Conservation (phyloP, 176 grass and related monocot genomes). For the Carex cristatella region DNA sequence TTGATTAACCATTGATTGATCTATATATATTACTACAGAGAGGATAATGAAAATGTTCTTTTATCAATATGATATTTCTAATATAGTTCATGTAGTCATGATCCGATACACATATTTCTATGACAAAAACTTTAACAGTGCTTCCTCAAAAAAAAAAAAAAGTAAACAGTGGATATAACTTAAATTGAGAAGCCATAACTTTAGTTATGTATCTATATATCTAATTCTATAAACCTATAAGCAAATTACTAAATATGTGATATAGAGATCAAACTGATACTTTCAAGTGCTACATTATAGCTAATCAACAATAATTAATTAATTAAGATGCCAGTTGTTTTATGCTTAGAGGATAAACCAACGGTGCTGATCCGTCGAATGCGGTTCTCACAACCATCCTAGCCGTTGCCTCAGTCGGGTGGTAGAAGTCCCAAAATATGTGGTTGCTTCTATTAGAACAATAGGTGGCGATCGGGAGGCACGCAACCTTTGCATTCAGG, state of each 20-base stretch:
- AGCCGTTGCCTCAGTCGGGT: conserved; percentile 65
- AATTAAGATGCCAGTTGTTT: conserved; percentile 29
- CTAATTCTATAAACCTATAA: not conserved
- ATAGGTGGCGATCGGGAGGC: conserved; percentile 51
- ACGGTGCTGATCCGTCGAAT: conserved; percentile 48
- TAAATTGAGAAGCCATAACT: not conserved
- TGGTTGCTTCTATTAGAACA: conserved; percentile 48
- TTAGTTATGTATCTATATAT: not conserved
- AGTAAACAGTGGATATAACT: not conserved
- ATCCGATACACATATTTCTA: not conserved
- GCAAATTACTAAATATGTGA: not conserved
- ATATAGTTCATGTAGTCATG: not conserved
- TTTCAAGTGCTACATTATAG: not conserved
- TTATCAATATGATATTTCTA: not conserved
- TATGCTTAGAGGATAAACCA: conserved; percentile 51
- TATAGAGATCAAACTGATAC: not conserved
- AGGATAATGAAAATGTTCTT: not conserved
- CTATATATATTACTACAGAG: not conserved
- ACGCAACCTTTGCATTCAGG: conserved; percentile 64
- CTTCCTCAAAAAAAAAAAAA: too few species aligned
- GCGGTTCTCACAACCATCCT: conserved; percentile 29
- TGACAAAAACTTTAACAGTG: not conserved
- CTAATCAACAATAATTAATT: not conserved
- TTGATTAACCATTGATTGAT: not conserved
- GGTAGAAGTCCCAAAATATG: conserved; percentile 84